Base-by-base conservation (phyloP, 257 asterid species). In the Cynanchum wilfordii region DNA sequence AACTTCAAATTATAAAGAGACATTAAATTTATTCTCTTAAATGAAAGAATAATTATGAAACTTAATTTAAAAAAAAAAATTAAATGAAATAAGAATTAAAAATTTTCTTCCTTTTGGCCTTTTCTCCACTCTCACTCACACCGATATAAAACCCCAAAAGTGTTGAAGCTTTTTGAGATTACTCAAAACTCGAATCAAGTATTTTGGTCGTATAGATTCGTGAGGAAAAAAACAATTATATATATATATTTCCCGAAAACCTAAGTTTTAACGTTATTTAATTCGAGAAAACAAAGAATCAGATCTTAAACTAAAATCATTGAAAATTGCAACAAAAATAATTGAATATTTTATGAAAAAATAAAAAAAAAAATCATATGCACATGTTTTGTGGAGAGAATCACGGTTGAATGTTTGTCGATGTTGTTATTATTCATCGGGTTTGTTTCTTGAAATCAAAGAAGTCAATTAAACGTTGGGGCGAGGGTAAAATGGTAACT, bases 361-460 rank as follows among this genome's bases (percentile, higher is more conserved):
- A 56, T 4, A 51, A 25, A 45, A 33, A 70, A 58, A 57, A 70
- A 54, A 52, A n/a, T 33, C 2, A 5, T 68, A 55, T 12, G 79
- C 92, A 88, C 95, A 80, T 84, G 90, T 79, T 82, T 78, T 76
- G 19, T 25, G 81, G 90, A 88, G 91, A 85, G 89, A 88, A 90
- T 90, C 96, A 63, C 89, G 91, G 90, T 44, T 84, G 88, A 72
- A 87, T 84, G 88, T 90, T 88, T 90, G 96, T 84, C 90, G 22
- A 75, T 54, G 56, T 30, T 60, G 1, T 81, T 77, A 1, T 15
- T 40, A 4, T 42, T 42, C 47, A 42, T 42, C 11, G 2, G 45
- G 45, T 4, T 62, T 30, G 67, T 6, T 33, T 62, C 10, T 3
- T 16, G 20, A 12, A 24, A 62, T 62, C 44, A 38, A 30, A 29